phyloP scores from a whole-genome alignment of 140 eudicot species.

The Senecio squalidus region DNA sequence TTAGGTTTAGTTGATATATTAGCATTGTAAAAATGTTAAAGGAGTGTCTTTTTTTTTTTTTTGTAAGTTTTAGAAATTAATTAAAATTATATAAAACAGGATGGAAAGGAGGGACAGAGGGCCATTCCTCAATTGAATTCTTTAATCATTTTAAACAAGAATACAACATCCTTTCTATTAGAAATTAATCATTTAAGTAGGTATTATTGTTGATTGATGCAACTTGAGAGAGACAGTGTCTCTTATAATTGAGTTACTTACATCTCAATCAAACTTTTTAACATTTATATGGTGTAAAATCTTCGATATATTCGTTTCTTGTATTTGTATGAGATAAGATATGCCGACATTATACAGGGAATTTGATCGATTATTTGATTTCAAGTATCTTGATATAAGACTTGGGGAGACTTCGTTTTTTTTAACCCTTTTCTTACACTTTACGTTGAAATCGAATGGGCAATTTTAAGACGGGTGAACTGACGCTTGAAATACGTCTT shows the following conservation, averaged over 20 bases:
- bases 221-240: constrained; percentile 11
- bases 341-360: not conserved
- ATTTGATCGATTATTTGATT: not conserved
- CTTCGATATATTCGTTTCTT: not conserved
- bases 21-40: constrained; percentile 32
- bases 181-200: constrained; percentile 4
- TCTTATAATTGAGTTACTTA: constrained; percentile 14
- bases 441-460: not conserved
- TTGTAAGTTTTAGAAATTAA: constrained; percentile 17
- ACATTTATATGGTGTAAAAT: constrained; percentile 12
- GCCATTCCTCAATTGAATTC: constrained; percentile 20
- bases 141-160: constrained; percentile 11
- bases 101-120: constrained; percentile 23
- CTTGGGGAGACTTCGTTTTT: not conserved
- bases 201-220: constrained; percentile 18
- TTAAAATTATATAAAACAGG: constrained; percentile 15
- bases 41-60: not conserved
- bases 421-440: not conserved
- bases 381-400: not conserved
- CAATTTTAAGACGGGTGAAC: not conserved
- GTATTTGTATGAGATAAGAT: not conserved
- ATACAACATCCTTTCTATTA: constrained; percentile 7
- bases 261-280: constrained; percentile 11
- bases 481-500: not conserved
- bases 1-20: constrained; percentile 30